Percentiles rank a stretch among this genome's conserved stretches.
Conservation (phyloP, 805 yeast genomes). For the Suhomyces xylopsoci region DNA sequence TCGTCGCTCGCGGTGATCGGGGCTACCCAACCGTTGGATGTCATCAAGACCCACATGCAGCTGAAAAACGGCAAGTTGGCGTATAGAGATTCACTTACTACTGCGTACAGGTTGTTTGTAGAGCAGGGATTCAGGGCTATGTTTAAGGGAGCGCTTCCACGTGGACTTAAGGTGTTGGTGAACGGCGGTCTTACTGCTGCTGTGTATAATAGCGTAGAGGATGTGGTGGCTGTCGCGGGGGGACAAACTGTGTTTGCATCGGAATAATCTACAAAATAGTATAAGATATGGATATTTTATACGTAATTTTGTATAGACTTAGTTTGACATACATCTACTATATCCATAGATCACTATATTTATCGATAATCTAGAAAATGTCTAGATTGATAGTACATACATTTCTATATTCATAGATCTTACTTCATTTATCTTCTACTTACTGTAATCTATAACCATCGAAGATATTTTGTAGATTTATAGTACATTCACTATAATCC, state of each 20-base stretch:
- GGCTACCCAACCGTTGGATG: slow-evolving; percentile 85
- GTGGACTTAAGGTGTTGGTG: slow-evolving; percentile 66
- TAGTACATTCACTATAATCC: no score
- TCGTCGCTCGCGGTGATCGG: slow-evolving; percentile 73
- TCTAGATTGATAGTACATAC: no score
- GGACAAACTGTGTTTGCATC: slow-evolving; percentile 29
- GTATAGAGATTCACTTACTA: slow-evolving; percentile 59
- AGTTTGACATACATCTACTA: no score
- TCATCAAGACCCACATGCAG: slow-evolving; percentile 81
- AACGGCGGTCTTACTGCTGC: slow-evolving; percentile 69
- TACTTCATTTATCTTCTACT: no score
- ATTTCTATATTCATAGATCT: no score
- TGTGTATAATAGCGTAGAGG: slow-evolving; percentile 58
- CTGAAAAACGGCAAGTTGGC: slow-evolving; percentile 59
- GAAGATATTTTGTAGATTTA: no score
- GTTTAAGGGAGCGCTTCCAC: slow-evolving; percentile 47
- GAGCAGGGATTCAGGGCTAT: slow-evolving; percentile 31
- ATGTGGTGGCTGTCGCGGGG: slow-evolving; percentile 36
- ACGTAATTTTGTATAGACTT: no score
- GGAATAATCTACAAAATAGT: not conserved
- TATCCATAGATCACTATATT: no score
- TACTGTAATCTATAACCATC: no score
- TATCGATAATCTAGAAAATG: no score
- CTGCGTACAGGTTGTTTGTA: slow-evolving; percentile 32
- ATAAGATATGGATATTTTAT: no score